Evolutionary conservation across 345 rosid species (phyloP).

Genomic region (Populus tremula): DNA sequence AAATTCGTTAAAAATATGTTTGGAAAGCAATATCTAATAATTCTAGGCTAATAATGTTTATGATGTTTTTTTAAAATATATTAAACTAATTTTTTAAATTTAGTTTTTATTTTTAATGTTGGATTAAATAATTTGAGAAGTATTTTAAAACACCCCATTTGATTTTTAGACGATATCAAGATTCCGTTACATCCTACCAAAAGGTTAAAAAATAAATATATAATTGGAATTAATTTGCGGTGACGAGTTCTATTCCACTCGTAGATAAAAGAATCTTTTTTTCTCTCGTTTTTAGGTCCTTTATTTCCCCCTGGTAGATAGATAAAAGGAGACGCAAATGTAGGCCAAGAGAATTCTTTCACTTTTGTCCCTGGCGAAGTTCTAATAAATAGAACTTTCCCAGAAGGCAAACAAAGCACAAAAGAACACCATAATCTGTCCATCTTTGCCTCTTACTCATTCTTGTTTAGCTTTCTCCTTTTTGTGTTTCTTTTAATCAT

Average conservation of each 20-base stretch:
- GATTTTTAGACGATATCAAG: too few relatives aligned
- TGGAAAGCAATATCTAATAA: too few relatives aligned
- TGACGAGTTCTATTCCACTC: background rate
- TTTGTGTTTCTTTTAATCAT: constrained; percentile 8
- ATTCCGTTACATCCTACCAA: too few relatives aligned
- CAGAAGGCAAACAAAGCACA: constrained; percentile 15
- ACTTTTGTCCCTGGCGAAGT: constrained; percentile 13
- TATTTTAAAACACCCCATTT: too few relatives aligned
- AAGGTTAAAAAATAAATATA: background rate
- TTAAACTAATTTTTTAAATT: too few relatives aligned
- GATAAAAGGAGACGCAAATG: background rate
- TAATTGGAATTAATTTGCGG: background rate
- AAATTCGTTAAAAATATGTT: too few relatives aligned
- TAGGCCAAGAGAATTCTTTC: constrained; percentile 24
- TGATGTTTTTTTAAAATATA: too few relatives aligned
- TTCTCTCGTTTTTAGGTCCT: background rate
- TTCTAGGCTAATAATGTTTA: too few relatives aligned
- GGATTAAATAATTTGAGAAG: too few relatives aligned
- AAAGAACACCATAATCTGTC: constrained; percentile 13
- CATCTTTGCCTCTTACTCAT: background rate
- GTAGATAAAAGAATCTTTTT: background rate
- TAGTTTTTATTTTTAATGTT: too few relatives aligned
- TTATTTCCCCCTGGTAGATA: background rate
- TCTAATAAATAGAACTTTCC: constrained; percentile 17
- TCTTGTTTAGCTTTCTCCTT: background rate